Evolutionary conservation across 2,329 filamentous ascomycete species (phyloP).

Genomic region (Microsporum canis): DNA sequence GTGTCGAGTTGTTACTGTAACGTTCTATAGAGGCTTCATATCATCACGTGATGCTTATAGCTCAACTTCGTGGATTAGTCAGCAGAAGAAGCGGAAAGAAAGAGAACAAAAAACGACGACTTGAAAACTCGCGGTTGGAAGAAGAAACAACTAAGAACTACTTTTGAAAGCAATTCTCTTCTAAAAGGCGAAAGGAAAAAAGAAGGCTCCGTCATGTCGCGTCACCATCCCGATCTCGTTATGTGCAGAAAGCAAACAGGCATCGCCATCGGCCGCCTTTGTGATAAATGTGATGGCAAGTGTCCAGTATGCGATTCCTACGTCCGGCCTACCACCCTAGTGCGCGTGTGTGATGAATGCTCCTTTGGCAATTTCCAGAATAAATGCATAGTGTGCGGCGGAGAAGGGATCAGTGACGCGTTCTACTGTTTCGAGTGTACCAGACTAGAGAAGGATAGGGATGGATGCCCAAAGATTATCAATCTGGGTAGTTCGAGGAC

Average conservation of each 20-base stretch:
- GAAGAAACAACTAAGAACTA: not conserved
- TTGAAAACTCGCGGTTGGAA: not conserved
- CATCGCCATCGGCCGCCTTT: constrained; percentile 95
- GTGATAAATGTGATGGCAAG: constrained; percentile 99
- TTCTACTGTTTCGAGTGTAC: constrained; percentile 99
- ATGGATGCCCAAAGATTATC: constrained; percentile 98
- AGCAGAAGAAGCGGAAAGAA: not conserved
- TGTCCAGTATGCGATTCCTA: constrained; percentile 98
- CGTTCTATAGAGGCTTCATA: too few species aligned
- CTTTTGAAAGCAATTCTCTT: not conserved
- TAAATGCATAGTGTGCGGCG: constrained; percentile 97
- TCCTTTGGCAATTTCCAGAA: constrained; percentile 99
- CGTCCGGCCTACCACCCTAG: constrained; percentile 91
- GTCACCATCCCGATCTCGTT: constrained; percentile 94
- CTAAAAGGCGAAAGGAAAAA: not conserved
- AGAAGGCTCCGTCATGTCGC: constrained; percentile 54
- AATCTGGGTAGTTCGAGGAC: constrained; percentile 92
- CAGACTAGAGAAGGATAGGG: constrained; percentile 86
- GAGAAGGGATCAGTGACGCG: constrained; percentile 93
- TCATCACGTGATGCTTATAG: too few species aligned
- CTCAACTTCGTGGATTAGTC: too few species aligned
- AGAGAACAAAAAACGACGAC: not conserved
- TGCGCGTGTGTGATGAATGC: constrained; percentile 98
- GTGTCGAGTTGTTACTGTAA: too few species aligned
- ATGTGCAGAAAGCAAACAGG: constrained; percentile 99